Conservation (phyloP, 2,329 filamentous ascomycete genomes). For the Cephalotrichum gorgonifer region DNA sequence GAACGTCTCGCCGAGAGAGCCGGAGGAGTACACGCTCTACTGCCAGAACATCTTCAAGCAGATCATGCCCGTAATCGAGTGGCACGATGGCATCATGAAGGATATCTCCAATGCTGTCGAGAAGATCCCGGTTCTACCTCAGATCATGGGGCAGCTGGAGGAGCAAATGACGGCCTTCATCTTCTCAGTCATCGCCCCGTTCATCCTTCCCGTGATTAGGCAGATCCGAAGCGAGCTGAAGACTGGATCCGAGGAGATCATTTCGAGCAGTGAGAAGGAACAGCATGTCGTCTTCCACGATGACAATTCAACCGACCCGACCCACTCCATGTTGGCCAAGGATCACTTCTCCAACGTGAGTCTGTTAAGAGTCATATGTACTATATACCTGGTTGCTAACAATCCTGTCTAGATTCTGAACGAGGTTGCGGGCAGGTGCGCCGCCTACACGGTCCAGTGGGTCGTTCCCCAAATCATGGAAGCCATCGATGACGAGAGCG, state of each 20-base stretch:
- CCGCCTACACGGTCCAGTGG: conserved; percentile 71
- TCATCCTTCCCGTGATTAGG: conserved; percentile 72
- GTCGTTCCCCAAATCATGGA: conserved; percentile 81
- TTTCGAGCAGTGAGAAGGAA: conserved; percentile 71
- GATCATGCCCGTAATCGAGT: conserved; percentile 82
- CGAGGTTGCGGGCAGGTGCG: conserved; percentile 75
- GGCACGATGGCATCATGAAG: conserved; percentile 83
- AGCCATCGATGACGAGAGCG: conserved; percentile 69
- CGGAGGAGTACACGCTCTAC: conserved; percentile 76
- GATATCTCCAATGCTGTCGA: conserved; percentile 68
- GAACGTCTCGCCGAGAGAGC: conserved; percentile 64
- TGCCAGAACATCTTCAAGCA: conserved; percentile 63
- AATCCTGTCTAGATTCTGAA: conserved; percentile 52
- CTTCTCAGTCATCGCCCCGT: conserved; percentile 84
- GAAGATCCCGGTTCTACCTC: conserved; percentile 74
- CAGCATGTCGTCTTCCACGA: conserved; percentile 82
- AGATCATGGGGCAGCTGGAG: conserved; percentile 76
- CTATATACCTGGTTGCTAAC: neutral
- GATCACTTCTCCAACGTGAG: conserved; percentile 82
- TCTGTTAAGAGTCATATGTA: conserved; percentile 2
- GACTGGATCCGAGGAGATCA: conserved; percentile 78
- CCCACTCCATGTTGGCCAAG: conserved; percentile 92
- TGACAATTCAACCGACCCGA: conserved; percentile 67
- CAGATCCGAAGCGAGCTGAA: conserved; percentile 82
- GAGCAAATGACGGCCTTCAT: conserved; percentile 84